Evolutionary conservation across 129 eudicot genomes (phyloP), one percentile per base, ranked within the genome.

Genomic region (Deinandra increscens): DNA sequence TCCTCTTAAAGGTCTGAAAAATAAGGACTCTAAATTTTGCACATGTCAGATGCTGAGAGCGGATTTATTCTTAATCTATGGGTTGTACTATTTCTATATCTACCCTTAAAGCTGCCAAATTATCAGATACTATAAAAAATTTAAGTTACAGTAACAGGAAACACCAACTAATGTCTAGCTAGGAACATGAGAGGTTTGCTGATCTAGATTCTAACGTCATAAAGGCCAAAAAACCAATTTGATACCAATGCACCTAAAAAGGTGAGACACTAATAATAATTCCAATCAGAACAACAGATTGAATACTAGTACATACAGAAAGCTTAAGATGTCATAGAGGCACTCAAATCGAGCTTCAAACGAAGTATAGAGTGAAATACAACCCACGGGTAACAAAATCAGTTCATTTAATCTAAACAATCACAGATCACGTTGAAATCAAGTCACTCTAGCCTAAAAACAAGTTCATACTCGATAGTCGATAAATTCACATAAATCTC

Each of bases 401-500:
- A 54, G 7, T 54, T 22, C 34, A 54, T 54, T 54, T 54, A 34
- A 54, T 20, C n/a, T 20, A n/a, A 20, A 22, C 9, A 20, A 9
- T 6, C 64, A 43, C 36, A 54, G 60, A 54, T 53, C 60, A 53
- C 4, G 60, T 18, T 3, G 13, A 53, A 20, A 53, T 17, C 59
- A 20, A 20, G 14, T 8, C 12, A 49, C 14, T 38, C 8, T 17
- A 63, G 23, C 48, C 44, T 69, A 13, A 29, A 36, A 54, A 56
- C 68, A 68, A 14, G 14, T n/a, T 14, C 68, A 49, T 49, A 49
- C 6, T 49, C 23, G 9, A 17, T 49, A 34, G 39, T 49, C 23
- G 9, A 17, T 49, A 34, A 50, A 63, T 39, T 38, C 54, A 38
- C 65, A 20, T 26, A 26, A 56, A 69, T 69, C 64, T 13, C 66